Base-by-base conservation (phyloP, 805 yeast genomes). In the Ogataea sp. region DNA sequence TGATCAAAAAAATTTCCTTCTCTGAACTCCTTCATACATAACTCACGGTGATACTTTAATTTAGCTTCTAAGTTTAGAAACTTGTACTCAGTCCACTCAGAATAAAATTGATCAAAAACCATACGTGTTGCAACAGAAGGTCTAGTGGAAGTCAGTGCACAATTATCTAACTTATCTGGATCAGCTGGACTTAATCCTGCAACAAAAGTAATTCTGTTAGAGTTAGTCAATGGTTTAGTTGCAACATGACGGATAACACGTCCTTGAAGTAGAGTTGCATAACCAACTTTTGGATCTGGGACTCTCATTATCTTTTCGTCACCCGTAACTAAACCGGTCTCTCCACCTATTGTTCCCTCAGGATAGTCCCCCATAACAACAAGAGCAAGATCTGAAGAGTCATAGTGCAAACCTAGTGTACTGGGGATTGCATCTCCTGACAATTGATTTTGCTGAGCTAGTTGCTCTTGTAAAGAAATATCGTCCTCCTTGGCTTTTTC, bases 301-400 rank as follows among this genome's bases (percentile, higher is more conserved):
- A 50, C 44, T 3, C 48, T 36, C 30, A 49, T 41, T 4, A 53
- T 45, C 21, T 43, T 47, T 36, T 53, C 64, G 43, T 64, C 64
- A 6, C 75, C 75, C 53, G 62, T 67, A 44, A 69, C 59, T 33
- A 71, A 61, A n/a, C 66, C 63, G 1, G 76, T 71, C 45, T 70
- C 75, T 20, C 76, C 76, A 6, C 76, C 75, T 43, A 68, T 61
- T 64, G 68, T 67, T 14, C 60, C 60, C 15, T 64, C 53, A 8
- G 73, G 69, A 43, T 67, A 71, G 24, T 70, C 69, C 37, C 69
- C 50, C 75, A 70, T 70, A 32, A 71, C 59, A 9, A 70, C 75
- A 48, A 72, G 66, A 2, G 71, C 74, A 47, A 69, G 67, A 0
- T 75, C 70, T 27, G 64, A 65, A 20, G 71, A 61, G 46, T 71